Percentiles rank a stretch among this genome's conserved stretches.
Conservation (phyloP, 176 grass and related monocot species). For the Juncus inflexus region DNA sequence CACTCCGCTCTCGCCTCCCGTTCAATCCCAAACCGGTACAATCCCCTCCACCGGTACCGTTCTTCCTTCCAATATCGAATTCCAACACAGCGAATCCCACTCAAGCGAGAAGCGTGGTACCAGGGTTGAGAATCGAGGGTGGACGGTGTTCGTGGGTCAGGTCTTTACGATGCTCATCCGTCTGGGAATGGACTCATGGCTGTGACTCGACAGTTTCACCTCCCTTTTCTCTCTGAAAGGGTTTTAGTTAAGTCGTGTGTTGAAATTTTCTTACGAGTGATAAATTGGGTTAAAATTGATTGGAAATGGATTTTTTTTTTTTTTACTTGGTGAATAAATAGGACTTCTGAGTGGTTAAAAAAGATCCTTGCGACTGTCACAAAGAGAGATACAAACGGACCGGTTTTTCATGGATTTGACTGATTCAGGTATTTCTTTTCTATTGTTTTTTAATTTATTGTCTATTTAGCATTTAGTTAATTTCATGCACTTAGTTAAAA, state of each 20-base stretch:
- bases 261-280: too few species aligned
- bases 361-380: constrained; percentile 56
- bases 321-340: constrained; percentile 3
- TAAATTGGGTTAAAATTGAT: too few species aligned
- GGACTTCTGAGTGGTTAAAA: constrained; percentile 71
- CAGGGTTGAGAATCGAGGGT: constrained; percentile 38
- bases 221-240: constrained; percentile 80
- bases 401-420: constrained; percentile 97
- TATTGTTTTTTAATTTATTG: too few species aligned
- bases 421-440: constrained; percentile 92
- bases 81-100: background rate
- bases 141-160: constrained; percentile 79
- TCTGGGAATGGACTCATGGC: constrained; percentile 96
- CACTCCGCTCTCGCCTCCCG: constrained; percentile 23
- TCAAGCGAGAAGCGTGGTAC: constrained; percentile 29
- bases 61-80: constrained; percentile 17
- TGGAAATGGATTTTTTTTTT: background rate
- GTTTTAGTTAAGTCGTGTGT: background rate
- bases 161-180: constrained; percentile 92
- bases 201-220: constrained; percentile 62
- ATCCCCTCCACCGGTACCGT: background rate
- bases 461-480: too few species aligned
- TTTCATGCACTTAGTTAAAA: too few species aligned
- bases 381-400: constrained; percentile 49
- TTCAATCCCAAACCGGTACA: constrained; percentile 8